Evolutionary conservation across 2,329 filamentous ascomycete species (phyloP).

Genomic region (Allantophomopsis lycopodina): DNA sequence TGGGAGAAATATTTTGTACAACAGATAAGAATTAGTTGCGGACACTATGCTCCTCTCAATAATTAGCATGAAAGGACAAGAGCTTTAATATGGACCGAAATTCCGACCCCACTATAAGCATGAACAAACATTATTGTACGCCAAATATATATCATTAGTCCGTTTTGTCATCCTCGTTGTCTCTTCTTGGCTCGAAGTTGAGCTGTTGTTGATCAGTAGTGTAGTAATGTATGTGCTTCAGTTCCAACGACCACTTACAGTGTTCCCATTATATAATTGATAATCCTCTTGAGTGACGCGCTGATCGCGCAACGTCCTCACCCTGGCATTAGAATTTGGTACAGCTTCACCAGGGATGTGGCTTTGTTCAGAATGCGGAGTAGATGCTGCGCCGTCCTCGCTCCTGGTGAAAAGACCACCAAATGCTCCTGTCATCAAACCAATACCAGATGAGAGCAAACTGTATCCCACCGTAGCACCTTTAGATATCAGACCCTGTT

Average conservation of each 20-base stretch:
- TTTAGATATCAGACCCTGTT: conserved; percentile 17
- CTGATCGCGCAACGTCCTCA: conserved; percentile 38
- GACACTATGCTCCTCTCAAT: too few relatives aligned
- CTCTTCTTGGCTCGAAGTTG: conserved; percentile 8
- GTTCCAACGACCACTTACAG: conserved; percentile 32
- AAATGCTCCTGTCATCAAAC: conserved; percentile 24
- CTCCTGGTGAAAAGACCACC: conserved; percentile 18
- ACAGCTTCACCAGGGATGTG: conserved; percentile 4
- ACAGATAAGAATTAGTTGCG: too few relatives aligned
- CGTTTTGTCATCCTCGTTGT: conserved; percentile 2
- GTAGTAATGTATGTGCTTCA: conserved; percentile 1
- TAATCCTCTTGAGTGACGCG: conserved; percentile 40
- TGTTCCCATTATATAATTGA: conserved; percentile 86
- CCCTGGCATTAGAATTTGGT: conserved; percentile 23
- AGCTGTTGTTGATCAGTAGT: conserved; percentile 4
- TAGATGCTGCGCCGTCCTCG: conserved; percentile 12
- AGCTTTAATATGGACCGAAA: too few relatives aligned
- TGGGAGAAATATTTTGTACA: too few relatives aligned
- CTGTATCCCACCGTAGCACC: conserved; percentile 21
- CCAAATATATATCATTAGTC: background rate
- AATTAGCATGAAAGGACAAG: too few relatives aligned
- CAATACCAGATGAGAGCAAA: conserved; percentile 26
- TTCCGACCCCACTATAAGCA: too few relatives aligned
- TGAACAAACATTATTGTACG: too few relatives aligned
- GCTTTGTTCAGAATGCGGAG: conserved; percentile 2